Percentiles rank a stretch among this genome's conserved stretches.
phyloP scores from a whole-genome alignment of 495 filamentous ascomycete genomes.

The Penicillium desertorum region DNA sequence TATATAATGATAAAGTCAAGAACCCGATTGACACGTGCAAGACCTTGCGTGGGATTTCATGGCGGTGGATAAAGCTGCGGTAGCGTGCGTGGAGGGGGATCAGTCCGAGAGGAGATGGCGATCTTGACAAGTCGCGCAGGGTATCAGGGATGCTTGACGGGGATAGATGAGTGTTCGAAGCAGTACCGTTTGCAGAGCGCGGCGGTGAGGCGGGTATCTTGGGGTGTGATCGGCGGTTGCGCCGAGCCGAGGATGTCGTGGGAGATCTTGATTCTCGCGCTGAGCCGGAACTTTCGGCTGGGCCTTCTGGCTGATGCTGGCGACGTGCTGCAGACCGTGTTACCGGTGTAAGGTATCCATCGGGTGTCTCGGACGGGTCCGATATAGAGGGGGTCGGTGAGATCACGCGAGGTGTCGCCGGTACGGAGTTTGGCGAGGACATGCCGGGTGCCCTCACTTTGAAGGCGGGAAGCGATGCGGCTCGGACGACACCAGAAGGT shows the following conservation, averaged over 20 bases:
- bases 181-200: slow-evolving; percentile 41
- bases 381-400: slow-evolving; percentile 68
- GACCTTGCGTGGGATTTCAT: slow-evolving; percentile 49
- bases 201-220: slow-evolving; percentile 45
- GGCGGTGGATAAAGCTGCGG: slow-evolving; percentile 51
- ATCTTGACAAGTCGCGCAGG: slow-evolving; percentile 74
- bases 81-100: slow-evolving; percentile 82
- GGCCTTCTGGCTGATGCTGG: slow-evolving; percentile 42
- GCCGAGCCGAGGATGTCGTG: slow-evolving; percentile 35
- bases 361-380: slow-evolving; percentile 48
- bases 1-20: slow-evolving; percentile 80
- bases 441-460: slow-evolving; percentile 41
- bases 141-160: slow-evolving; percentile 58
- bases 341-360: slow-evolving; percentile 60
- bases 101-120: slow-evolving; percentile 85
- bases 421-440: slow-evolving; percentile 50
- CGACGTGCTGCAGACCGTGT: slow-evolving; percentile 64
- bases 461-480: slow-evolving; percentile 50
- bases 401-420: slow-evolving; percentile 67
- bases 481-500: slow-evolving; percentile 50
- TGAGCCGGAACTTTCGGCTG: slow-evolving; percentile 36
- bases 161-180: slow-evolving; percentile 69
- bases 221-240: slow-evolving; percentile 41
- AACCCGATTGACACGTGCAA: slow-evolving; percentile 92
- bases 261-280: slow-evolving; percentile 2